These are phyloP conservation scores for Pseudoscleropodium purum DNA, from an alignment of 225 moss, liverwort and hornwort species.

Conservation along the genomic window DNA sequence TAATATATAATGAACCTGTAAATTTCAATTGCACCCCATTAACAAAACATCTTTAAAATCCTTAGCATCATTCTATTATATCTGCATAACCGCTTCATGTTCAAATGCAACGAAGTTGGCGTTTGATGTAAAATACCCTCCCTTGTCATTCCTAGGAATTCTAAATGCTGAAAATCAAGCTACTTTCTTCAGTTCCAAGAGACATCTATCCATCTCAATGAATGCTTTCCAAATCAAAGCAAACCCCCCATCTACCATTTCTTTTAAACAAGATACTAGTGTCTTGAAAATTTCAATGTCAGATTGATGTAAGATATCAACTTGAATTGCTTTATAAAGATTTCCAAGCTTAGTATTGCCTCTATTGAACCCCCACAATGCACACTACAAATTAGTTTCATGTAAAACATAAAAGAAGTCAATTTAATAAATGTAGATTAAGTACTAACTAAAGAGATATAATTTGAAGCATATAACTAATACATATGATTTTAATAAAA, in stretches of 20 bases:
- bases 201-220: not conserved
- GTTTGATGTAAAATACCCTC: not conserved
- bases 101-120: not conserved
- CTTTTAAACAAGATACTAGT: not conserved
- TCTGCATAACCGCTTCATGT: not conserved
- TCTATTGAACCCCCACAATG: not conserved
- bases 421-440: not conserved
- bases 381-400: not conserved
- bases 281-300: not conserved
- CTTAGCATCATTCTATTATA: too few relatives aligned
- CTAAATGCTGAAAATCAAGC: not conserved
- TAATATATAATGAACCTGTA: too few relatives aligned
- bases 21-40: too few relatives aligned
- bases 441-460: not conserved
- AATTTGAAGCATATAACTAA: not conserved
- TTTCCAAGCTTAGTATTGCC: not conserved
- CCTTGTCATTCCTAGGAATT: not conserved
- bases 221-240: not conserved
- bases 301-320: not conserved
- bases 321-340: not conserved
- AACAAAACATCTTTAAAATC: too few relatives aligned
- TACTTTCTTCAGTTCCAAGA: not conserved
- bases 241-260: not conserved
- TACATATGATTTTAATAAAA: not conserved
- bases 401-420: not conserved